These are phyloP conservation scores for Phytophthora lateralis DNA, from an alignment of 352 stramenopile species.

Conservation along the genomic window DNA sequence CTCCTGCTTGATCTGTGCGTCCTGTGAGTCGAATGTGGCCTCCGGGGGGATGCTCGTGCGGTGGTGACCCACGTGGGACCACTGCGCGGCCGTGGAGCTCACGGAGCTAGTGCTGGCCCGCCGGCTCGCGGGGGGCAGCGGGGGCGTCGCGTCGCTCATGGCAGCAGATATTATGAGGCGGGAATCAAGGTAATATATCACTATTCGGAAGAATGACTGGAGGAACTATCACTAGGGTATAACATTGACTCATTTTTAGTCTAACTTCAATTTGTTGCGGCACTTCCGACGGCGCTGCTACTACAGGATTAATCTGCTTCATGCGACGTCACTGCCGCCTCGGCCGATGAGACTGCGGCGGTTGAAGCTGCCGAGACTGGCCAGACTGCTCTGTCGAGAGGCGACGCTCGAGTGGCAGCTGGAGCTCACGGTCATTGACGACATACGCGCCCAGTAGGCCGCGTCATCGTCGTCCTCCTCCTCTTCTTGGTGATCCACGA, in stretches of 20 bases:
- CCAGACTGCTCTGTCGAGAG: conserved; percentile 34
- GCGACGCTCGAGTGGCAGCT: conserved; percentile 33
- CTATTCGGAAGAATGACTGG: conserved; percentile 15
- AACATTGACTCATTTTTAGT: not conserved
- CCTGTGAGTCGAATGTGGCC: conserved; percentile 76
- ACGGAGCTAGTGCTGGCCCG: conserved; percentile 21
- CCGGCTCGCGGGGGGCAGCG: conserved; percentile 21
- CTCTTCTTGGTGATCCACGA: conserved; percentile 25
- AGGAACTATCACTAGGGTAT: not conserved
- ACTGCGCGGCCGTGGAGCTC: conserved; percentile 35
- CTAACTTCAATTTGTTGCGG: not conserved
- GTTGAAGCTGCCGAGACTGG: conserved; percentile 28
- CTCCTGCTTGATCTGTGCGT: conserved; percentile 84
- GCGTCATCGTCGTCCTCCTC: conserved; percentile 30
- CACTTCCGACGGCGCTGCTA: conserved; percentile 26
- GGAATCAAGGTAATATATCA: not conserved
- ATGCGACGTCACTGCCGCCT: conserved; percentile 21
- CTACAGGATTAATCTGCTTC: not conserved
- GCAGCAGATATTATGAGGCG: not conserved
- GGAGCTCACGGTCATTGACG: conserved; percentile 33
- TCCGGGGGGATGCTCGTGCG: conserved; percentile 81
- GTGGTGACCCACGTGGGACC: conserved; percentile 84
- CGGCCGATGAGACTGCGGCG: conserved; percentile 21
- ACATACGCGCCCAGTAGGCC: conserved; percentile 28
- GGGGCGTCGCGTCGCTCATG: conserved; percentile 39